Percentiles rank a stretch among this genome's conserved stretches.
These are phyloP conservation scores for Eucalyptus curtisii DNA, from an alignment of 345 rosid species.

Conservation along the genomic window DNA sequence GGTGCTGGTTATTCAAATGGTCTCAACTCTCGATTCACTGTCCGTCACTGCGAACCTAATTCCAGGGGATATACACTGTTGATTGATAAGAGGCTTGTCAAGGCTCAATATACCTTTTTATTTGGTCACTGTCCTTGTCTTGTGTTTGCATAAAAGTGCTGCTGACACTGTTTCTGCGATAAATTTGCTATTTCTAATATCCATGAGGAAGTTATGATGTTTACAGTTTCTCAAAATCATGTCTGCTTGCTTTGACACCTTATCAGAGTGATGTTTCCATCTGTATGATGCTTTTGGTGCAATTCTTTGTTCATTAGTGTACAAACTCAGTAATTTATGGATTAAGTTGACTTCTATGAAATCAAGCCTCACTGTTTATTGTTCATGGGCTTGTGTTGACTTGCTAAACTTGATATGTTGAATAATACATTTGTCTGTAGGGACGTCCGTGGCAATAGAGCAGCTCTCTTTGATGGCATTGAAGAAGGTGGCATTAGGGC, in stretches of 20 bases:
- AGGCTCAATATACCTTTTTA: not conserved
- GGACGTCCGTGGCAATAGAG: slow-evolving; percentile 61
- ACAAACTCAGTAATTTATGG: not conserved
- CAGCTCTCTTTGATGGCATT: slow-evolving; percentile 77
- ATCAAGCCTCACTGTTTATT: not conserved
- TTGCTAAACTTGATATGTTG: not conserved
- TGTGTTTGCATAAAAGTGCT: not conserved
- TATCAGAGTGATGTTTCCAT: not conserved
- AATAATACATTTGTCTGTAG: slow-evolving; percentile 11
- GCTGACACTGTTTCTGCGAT: not conserved
- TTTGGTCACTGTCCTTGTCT: not conserved
- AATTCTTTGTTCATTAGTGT: not conserved
- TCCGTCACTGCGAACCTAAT: not conserved
- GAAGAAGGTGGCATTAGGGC: slow-evolving; percentile 98
- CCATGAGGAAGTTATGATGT: not conserved
- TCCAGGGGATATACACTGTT: not conserved
- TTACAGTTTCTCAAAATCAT: not conserved
- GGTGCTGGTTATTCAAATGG: not conserved
- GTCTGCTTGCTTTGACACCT: not conserved
- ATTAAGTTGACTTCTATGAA: not conserved
- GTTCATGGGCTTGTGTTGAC: not conserved
- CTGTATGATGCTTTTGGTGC: not conserved
- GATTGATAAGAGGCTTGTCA: not conserved
- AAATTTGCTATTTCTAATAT: not conserved
- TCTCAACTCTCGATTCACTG: not conserved